These are phyloP conservation scores for Coemansia sp. DNA, from an alignment of 192 early-diverging fungal species.

Conservation along the genomic window DNA sequence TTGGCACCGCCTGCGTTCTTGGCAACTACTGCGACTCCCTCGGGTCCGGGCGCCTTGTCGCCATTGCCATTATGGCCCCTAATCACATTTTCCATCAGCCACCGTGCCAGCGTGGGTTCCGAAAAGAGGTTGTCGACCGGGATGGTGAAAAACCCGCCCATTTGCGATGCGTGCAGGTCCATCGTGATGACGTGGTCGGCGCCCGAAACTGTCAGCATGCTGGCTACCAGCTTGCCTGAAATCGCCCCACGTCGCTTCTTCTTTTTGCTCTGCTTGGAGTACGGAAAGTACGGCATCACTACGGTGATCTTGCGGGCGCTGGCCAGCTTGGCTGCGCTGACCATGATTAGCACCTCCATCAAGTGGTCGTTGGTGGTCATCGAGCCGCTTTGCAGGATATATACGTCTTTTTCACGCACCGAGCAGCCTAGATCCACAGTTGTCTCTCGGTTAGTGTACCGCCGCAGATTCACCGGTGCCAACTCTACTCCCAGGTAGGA, in stretches of 20 bases:
- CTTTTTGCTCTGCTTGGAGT: constrained; percentile 98
- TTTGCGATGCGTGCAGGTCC: constrained; percentile 92
- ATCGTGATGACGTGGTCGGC: constrained; percentile 98
- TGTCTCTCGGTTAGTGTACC: constrained; percentile 93
- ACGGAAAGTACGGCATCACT: constrained; percentile 96
- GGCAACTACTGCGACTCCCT: constrained; percentile 76
- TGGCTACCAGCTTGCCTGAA: constrained; percentile 94
- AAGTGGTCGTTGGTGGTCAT: constrained; percentile 81
- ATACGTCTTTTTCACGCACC: constrained; percentile 95
- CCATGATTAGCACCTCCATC: constrained; percentile 98
- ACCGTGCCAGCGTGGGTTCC: constrained; percentile 85
- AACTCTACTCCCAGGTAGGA: constrained; percentile 75
- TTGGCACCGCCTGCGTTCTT: constrained; percentile 97
- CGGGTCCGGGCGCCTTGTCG: constrained; percentile 6
- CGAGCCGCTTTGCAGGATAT: constrained; percentile 94
- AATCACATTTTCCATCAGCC: constrained; percentile 75
- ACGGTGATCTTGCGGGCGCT: constrained; percentile 92
- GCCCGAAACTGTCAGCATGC: constrained; percentile 90
- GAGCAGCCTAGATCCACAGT: constrained; percentile 91
- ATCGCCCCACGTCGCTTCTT: constrained; percentile 96
- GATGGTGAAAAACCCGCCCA: constrained; percentile 94
- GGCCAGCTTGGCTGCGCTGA: constrained; percentile 89
- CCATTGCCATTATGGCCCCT: constrained; percentile 52
- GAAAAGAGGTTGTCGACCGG: constrained; percentile 94
- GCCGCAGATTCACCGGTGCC: constrained; percentile 72